Evolutionary conservation across 805 yeast species (phyloP), one percentile per base, ranked within the genome.

Genomic region (Priceomyces carsonii): DNA sequence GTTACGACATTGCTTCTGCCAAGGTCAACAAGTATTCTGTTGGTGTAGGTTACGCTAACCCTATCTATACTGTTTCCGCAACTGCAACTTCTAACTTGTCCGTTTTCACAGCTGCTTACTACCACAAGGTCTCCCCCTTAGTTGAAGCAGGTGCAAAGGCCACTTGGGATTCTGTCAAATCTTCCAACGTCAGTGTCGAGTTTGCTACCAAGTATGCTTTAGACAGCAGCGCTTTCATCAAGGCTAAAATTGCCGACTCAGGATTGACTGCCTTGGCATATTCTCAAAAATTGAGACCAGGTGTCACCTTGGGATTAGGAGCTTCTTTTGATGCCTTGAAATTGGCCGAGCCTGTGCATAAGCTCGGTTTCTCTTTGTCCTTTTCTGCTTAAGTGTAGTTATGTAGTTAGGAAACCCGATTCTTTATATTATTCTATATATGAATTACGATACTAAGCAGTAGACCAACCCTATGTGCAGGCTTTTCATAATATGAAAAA

Each of bases 61-160:
- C 90, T 50, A 75, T 80, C 56, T 91, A 89, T 80, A 75, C 95
- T 44, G 79, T 88, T 43, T 86, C 95, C 47, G 79, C 89, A 50
- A 75, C 87, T 48, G 88, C 93, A 55, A 76, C 87, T 62, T 78
- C 82, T 75, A 86, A 89, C 79, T 77, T 90, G 62, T 79, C 89
- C 43, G 82, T 89, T 55, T 86, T 85, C 77, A 75, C 95, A 44
- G 96, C 96, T 54, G 91, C 96, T 53, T 89, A 90, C 82, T 93
- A 81, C 88, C 97, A 93, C 83, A 85, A 79, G 70, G 95, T 93
- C 46, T 79, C 89, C 55, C 86, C 95, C 50, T 69, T 73, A 54
- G 87, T 91, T 54, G 96, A 93, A 79, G 95, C 89, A 56, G 99
- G 97, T 75, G 95, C 97, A 59, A 90, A 86, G 78, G 96, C 96